phyloP scores from a whole-genome alignment of 805 yeast genomes.

The Huiozyma sinensis region DNA sequence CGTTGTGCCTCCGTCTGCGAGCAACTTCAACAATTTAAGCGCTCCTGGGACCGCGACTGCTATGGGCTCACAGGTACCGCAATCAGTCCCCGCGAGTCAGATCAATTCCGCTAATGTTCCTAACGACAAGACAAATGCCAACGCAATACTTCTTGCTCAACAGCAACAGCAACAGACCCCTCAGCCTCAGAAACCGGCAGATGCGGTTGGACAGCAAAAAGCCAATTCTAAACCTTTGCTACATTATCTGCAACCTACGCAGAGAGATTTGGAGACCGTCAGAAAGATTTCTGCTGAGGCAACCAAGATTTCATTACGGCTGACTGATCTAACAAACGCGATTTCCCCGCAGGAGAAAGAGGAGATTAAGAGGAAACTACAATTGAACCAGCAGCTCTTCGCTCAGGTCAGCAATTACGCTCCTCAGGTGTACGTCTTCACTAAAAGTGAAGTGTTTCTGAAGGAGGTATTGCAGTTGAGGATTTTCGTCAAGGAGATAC shows the following conservation, averaged over 20 bases:
- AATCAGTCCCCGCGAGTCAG: background rate
- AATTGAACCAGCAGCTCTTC: slow-evolving; percentile 40
- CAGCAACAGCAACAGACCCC: background rate
- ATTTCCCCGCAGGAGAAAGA: slow-evolving; percentile 56
- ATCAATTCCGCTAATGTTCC: background rate
- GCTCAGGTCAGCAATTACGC: slow-evolving; percentile 64
- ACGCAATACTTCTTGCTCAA: background rate
- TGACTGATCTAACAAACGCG: slow-evolving; percentile 54
- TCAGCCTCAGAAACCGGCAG: slow-evolving; percentile 4
- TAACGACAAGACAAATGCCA: background rate
- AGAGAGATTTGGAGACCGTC: slow-evolving; percentile 52
- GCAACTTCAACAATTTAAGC: background rate
- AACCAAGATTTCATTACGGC: slow-evolving; percentile 49
- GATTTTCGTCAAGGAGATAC: slow-evolving; percentile 64
- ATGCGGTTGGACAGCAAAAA: slow-evolving; percentile 6
- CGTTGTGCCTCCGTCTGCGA: slow-evolving; percentile 1
- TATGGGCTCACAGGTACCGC: background rate
- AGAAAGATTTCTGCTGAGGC: slow-evolving; percentile 61
- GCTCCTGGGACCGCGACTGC: background rate
- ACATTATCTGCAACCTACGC: slow-evolving; percentile 34
- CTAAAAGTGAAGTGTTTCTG: slow-evolving; percentile 67
- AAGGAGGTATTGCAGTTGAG: slow-evolving; percentile 68
- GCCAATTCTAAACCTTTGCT: slow-evolving; percentile 7
- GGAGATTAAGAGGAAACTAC: slow-evolving; percentile 43
- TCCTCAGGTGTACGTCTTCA: slow-evolving; percentile 66